phyloP scores from a whole-genome alignment of 352 stramenopile genomes.

The Pythium brassicae region DNA sequence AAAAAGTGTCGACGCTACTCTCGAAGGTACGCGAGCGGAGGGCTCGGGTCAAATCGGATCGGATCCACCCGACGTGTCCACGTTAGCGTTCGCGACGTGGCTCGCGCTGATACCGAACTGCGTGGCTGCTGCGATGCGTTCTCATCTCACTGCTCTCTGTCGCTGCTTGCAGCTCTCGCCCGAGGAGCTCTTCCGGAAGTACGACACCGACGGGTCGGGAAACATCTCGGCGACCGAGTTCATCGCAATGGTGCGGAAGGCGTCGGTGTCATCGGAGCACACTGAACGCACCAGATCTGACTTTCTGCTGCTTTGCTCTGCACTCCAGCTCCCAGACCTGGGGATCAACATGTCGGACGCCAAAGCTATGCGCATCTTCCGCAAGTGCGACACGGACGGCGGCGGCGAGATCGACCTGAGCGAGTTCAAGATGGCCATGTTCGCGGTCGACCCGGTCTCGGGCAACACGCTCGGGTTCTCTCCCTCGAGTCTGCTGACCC shows the following conservation, averaged over 20 bases:
- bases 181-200: constrained; percentile 91
- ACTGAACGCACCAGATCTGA: background rate
- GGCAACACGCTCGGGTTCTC: constrained; percentile 78
- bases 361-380: constrained; percentile 90
- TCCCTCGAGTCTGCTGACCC: constrained; percentile 75
- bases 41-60: too few relatives aligned
- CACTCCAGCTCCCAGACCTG: constrained; percentile 75
- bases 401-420: constrained; percentile 90
- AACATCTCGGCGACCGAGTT: constrained; percentile 92
- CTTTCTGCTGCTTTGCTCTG: background rate
- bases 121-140: too few relatives aligned
- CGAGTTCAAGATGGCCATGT: constrained; percentile 93
- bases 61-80: background rate
- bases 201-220: constrained; percentile 87
- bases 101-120: background rate
- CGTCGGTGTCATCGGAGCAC: constrained; percentile 8
- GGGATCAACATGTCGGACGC: constrained; percentile 85
- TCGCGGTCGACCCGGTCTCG: constrained; percentile 85
- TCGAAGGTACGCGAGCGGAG: constrained; percentile 40
- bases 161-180: constrained; percentile 33
- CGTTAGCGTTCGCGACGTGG: background rate
- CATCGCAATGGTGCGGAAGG: constrained; percentile 75
- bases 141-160: background rate
- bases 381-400: constrained; percentile 87
- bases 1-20: constrained; percentile 62